phyloP scores from a whole-genome alignment of 176 grass and related monocot genomes.

The Alloteropsis semialata region DNA sequence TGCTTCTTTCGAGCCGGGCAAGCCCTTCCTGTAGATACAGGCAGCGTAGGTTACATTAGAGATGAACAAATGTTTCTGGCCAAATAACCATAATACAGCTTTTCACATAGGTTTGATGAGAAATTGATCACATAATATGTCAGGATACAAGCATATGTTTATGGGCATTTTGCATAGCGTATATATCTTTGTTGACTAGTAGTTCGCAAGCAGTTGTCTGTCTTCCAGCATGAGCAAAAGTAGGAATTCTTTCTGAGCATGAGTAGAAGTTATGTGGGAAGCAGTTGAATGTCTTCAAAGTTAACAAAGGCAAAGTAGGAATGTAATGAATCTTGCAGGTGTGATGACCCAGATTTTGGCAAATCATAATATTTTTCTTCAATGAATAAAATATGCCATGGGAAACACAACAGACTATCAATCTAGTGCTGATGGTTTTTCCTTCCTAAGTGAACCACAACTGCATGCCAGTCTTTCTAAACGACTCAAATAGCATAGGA shows the following conservation, averaged over 20 bases:
- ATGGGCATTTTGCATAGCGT: background rate
- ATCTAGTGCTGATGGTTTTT: background rate
- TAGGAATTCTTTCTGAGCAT: background rate
- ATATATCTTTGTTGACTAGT: background rate
- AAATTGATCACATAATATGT: background rate
- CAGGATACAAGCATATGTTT: background rate
- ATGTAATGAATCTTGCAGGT: background rate
- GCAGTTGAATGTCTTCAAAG: background rate
- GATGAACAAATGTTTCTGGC: background rate
- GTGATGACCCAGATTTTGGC: background rate
- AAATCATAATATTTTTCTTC: background rate
- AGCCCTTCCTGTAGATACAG: constrained; percentile 65
- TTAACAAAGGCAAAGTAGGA: background rate
- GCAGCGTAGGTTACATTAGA: background rate
- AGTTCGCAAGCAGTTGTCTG: background rate
- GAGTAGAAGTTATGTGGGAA: background rate
- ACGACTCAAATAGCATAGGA: background rate
- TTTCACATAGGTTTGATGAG: background rate
- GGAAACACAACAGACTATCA: background rate
- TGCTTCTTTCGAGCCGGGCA: constrained; percentile 72
- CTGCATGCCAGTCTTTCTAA: background rate
- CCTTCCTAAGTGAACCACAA: background rate
- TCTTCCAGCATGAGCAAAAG: background rate
- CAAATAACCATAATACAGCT: background rate
- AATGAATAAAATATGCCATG: background rate